A percentile compares a stretch with the other conserved stretches of the same genome.
These are phyloP conservation scores for Myxozyma nipponensis DNA, from an alignment of 805 yeast genomes.

Conservation along the genomic window DNA sequence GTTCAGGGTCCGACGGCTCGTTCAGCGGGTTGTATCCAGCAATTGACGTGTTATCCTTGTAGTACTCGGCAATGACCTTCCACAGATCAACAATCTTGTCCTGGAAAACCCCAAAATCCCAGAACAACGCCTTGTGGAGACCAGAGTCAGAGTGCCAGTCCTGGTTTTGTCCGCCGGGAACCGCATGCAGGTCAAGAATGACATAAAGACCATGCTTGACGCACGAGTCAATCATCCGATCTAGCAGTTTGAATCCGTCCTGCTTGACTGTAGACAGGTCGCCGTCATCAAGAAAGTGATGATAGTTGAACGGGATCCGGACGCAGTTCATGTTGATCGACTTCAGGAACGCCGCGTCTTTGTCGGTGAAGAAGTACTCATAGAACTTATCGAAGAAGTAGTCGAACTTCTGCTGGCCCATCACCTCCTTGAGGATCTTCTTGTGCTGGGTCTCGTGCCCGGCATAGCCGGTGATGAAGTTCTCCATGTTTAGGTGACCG, in stretches of 20 bases:
- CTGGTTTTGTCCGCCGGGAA: constrained; percentile 55
- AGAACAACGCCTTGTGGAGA: constrained; percentile 47
- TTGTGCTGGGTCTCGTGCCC: constrained; percentile 54
- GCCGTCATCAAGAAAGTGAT: constrained; percentile 48
- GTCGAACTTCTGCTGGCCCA: constrained; percentile 48
- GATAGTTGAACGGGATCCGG: constrained; percentile 51
- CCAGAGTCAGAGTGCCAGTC: constrained; percentile 53
- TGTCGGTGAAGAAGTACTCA: constrained; percentile 53
- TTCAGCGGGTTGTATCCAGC: constrained; percentile 55
- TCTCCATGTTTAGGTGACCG: constrained; percentile 54
- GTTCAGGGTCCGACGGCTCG: constrained; percentile 50
- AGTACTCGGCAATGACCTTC: constrained; percentile 45
- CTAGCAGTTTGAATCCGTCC: constrained; percentile 46
- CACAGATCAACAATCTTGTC: constrained; percentile 47
- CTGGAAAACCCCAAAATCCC: constrained; percentile 50
- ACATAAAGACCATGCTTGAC: constrained; percentile 47
- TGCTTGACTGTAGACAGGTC: constrained; percentile 44
- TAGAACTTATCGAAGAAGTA: constrained; percentile 51
- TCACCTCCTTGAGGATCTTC: constrained; percentile 38
- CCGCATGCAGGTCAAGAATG: constrained; percentile 49
- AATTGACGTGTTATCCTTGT: constrained; percentile 46
- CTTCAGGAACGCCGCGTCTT: constrained; percentile 47
- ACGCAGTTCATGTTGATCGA: constrained; percentile 45
- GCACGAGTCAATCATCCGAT: constrained; percentile 44
- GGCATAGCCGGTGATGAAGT: constrained; percentile 55